These are phyloP conservation scores for Abrus pulchellus DNA, from an alignment of 306 rosid genomes.

Conservation along the genomic window DNA sequence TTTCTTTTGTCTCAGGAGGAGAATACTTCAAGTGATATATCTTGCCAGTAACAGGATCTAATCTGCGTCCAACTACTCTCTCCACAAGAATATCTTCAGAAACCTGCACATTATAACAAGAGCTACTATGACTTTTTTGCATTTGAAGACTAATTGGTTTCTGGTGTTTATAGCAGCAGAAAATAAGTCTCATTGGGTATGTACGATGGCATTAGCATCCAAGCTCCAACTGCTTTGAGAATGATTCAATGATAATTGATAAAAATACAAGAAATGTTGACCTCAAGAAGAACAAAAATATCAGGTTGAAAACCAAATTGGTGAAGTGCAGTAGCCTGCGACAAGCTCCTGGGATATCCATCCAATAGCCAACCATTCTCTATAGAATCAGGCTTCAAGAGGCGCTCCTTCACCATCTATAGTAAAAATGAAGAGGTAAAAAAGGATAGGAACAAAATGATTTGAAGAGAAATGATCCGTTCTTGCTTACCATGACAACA, in stretches of 20 bases:
- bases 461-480: constrained; percentile 6
- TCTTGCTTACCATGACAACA: constrained; percentile 68
- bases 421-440: constrained; percentile 20
- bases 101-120: constrained; percentile 64
- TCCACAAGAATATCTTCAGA: constrained; percentile 86
- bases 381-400: constrained; percentile 71
- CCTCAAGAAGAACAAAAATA: constrained; percentile 84
- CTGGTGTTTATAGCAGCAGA: constrained; percentile 1
- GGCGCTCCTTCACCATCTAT: constrained; percentile 92
- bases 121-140: constrained; percentile 9
- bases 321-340: constrained; percentile 84
- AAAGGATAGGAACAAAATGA: not conserved
- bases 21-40: constrained; percentile 93
- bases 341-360: constrained; percentile 95
- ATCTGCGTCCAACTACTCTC: constrained; percentile 93
- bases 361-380: constrained; percentile 94
- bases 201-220: no score
- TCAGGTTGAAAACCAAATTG: constrained; percentile 74
- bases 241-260: not conserved
- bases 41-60: constrained; percentile 91
- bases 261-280: constrained; percentile 41
- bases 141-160: constrained; percentile 4
- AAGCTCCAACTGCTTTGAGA: not conserved
- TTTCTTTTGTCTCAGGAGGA: constrained; percentile 86
- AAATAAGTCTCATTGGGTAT: not conserved